Base-by-base conservation (phyloP, 768 basidiomycete genomes). In the Ramaria sp. region DNA sequence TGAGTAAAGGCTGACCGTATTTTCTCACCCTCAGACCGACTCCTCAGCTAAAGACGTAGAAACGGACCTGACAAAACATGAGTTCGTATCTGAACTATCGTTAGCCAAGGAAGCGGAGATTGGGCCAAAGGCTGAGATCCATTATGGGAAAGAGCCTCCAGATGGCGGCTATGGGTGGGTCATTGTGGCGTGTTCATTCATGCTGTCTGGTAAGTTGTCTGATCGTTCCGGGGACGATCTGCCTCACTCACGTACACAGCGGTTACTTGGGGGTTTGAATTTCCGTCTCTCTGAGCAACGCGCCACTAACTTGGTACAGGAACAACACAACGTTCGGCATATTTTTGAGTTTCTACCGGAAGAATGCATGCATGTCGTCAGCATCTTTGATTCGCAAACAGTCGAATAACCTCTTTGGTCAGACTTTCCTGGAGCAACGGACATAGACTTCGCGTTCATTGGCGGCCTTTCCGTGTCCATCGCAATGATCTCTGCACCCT, bases 101-200 rank as follows among this genome's bases (percentile, higher is more conserved):
- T 37, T 7, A 37, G 34, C 13, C 10, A 37, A 37, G 34, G 9
- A 10, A 3, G 34, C 10, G 34, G 34, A 1, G 3, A 37, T 37
- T 37, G 27, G 5, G 27, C 13, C 34, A 13, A 37, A 3, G 10
- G 13, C 34, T 37, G 34, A 9, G 34, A 10, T 37, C 9, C 34
- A 37, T 10, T 3, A 13, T 43, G 42, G 7, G 9, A 24, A 6
- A 1, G 48, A 49, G 48, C 54, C 57, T 12, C 69, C 69, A 7
- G 68, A 70, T 59, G 69, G 69, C 27, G 69, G 69, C n/a, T 70
- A 69, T 59, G 69, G 69, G 4, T 70, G 69, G 69, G 67, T 70
- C 37, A 60, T 70, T 27, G 63, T 63, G 7, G 57, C 51, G 2
- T 68, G 66, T 58, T 24, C 67, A 12, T 60, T 66, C 45, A 59